Conservation (phyloP, 2,329 filamentous ascomycete genomes). For the Trichoderma atrobrunneum region DNA sequence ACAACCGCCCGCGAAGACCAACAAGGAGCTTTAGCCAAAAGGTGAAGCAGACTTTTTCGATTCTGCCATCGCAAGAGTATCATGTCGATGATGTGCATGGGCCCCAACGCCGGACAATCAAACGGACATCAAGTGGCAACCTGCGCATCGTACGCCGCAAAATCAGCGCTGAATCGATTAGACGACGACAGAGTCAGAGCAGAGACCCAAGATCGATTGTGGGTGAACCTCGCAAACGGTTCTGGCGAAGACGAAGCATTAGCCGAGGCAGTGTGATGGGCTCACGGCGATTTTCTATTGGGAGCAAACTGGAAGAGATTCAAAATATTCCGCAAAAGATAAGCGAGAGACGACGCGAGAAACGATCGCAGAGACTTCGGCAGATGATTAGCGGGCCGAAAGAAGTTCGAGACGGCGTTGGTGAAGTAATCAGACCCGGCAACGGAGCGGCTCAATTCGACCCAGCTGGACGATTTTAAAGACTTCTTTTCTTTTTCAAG, state of each 20-base stretch:
- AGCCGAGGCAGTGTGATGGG: slow-evolving; percentile 27
- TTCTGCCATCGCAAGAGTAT: slow-evolving; percentile 49
- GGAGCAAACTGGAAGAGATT: slow-evolving; percentile 50
- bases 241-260: slow-evolving; percentile 35
- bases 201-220: slow-evolving; percentile 38
- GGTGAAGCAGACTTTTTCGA: slow-evolving; percentile 59
- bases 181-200: slow-evolving; percentile 24
- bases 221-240: slow-evolving; percentile 25
- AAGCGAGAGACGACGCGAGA: slow-evolving; percentile 58
- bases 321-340: slow-evolving; percentile 53
- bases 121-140: slow-evolving; percentile 58
- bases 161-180: slow-evolving; percentile 46
- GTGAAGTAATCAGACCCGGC: slow-evolving; percentile 51
- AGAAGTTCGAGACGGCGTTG: slow-evolving; percentile 57
- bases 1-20: slow-evolving; percentile 46
- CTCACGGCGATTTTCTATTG: slow-evolving; percentile 38
- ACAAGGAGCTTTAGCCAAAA: slow-evolving; percentile 51
- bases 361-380: slow-evolving; percentile 56
- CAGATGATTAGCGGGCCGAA: slow-evolving; percentile 59
- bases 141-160: slow-evolving; percentile 56
- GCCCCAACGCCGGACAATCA: slow-evolving; percentile 56
- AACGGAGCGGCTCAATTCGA: slow-evolving; percentile 20
- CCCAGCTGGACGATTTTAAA: neutral
- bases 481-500: neutral
- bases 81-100: slow-evolving; percentile 34